These are phyloP conservation scores for Hypericum perforatum DNA, from an alignment of 345 rosid species.

Conservation along the genomic window DNA sequence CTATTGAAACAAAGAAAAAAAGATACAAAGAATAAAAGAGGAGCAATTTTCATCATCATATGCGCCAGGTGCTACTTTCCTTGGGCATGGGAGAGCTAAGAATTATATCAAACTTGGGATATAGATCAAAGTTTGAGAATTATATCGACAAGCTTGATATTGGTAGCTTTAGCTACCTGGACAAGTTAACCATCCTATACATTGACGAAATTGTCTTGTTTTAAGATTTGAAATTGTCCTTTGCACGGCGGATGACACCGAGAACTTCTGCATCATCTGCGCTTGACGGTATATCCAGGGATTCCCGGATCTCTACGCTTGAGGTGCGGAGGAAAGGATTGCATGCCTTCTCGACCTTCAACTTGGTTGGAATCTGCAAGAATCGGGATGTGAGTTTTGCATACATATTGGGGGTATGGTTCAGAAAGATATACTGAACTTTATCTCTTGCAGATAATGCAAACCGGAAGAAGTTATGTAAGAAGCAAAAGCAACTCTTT, in stretches of 20 bases:
- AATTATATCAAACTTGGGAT: too few relatives aligned
- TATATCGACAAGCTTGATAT: too few relatives aligned
- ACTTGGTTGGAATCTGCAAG: constrained; percentile 61
- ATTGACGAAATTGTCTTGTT: constrained; percentile 8
- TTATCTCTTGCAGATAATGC: neutral
- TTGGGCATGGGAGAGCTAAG: too few relatives aligned
- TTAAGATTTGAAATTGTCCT: constrained; percentile 50
- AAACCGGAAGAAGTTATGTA: neutral
- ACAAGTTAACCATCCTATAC: constrained; percentile 32
- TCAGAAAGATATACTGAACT: too few relatives aligned
- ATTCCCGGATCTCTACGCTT: constrained; percentile 53
- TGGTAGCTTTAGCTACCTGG: too few relatives aligned
- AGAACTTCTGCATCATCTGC: constrained; percentile 70
- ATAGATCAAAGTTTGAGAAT: too few relatives aligned
- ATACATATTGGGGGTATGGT: too few relatives aligned
- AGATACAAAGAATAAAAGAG: too few relatives aligned
- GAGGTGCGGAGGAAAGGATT: constrained; percentile 86
- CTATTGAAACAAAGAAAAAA: too few relatives aligned
- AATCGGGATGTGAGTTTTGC: too few relatives aligned
- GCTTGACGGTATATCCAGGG: constrained; percentile 43
- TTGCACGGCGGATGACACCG: constrained; percentile 57
- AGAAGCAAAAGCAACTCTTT: neutral
- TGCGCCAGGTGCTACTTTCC: too few relatives aligned
- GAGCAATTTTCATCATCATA: too few relatives aligned
- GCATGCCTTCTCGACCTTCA: constrained; percentile 76